Percentiles rank a stretch among this genome's conserved stretches.
phyloP scores from a whole-genome alignment of 1,284 basidiomycete species.

The Ceratobasidium sp. region DNA sequence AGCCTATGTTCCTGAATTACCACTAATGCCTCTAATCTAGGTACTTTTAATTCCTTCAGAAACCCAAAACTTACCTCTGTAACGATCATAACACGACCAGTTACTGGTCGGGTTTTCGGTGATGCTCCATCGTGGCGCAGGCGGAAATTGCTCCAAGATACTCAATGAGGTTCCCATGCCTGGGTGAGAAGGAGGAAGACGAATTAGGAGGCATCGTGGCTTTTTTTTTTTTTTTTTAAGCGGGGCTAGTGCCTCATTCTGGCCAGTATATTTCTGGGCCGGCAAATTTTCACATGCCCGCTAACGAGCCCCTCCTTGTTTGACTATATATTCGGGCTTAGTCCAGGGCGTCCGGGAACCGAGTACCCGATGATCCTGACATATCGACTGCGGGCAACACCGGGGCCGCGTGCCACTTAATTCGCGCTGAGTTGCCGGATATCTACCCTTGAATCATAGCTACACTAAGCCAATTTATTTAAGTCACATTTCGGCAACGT shows the following conservation, averaged over 20 bases:
- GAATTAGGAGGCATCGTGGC: too few relatives aligned
- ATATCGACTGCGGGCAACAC: neutral
- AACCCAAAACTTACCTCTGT: too few relatives aligned
- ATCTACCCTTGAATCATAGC: neutral
- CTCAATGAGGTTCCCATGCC: conserved; percentile 19
- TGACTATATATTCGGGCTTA: neutral
- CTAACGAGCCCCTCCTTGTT: neutral
- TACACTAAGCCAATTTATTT: neutral
- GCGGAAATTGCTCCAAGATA: conserved; percentile 39
- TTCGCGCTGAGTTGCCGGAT: neutral
- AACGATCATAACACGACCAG: conserved; percentile 40
- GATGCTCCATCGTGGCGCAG: conserved; percentile 30
- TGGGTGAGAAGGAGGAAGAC: neutral
- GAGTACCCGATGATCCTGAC: neutral
- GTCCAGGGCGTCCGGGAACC: neutral
- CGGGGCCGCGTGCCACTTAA: neutral
- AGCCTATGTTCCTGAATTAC: conserved; percentile 32
- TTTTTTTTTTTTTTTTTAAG: too few relatives aligned
- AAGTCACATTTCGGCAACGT: neutral
- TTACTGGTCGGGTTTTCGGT: conserved; percentile 41
- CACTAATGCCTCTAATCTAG: too few relatives aligned
- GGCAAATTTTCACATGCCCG: neutral
- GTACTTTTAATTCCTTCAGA: too few relatives aligned
- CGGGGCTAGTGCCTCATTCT: neutral
- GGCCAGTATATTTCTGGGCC: neutral